A percentile compares a stretch with the other conserved stretches of the same genome.
Evolutionary conservation across 2,329 filamentous ascomycete species (phyloP).

Genomic region (Monilinia fructicola): DNA sequence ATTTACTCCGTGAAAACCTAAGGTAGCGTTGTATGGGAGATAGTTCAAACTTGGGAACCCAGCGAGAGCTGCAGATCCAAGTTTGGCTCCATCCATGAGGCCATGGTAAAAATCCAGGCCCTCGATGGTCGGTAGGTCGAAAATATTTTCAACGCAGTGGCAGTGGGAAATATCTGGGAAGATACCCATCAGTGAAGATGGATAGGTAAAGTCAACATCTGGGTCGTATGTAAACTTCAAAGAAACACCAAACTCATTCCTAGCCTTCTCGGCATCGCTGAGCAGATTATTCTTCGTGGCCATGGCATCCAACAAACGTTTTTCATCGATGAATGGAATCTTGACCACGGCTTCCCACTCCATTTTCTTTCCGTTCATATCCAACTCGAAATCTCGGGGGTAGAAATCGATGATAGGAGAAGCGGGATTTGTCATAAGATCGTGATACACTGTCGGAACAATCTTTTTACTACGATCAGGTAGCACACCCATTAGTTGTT

Average conservation of each 20-base stretch:
- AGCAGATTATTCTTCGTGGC: conserved; percentile 76
- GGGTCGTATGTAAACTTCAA: conserved; percentile 88
- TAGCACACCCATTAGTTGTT: conserved; percentile 97
- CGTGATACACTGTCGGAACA: conserved; percentile 82
- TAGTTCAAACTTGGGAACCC: conserved; percentile 91
- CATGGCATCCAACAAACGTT: conserved; percentile 82
- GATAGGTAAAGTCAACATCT: conserved; percentile 77
- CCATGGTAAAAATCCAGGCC: conserved; percentile 83
- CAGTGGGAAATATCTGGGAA: conserved; percentile 88
- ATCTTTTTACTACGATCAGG: conserved; percentile 97
- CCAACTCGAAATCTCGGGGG: conserved; percentile 90
- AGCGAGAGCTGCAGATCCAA: conserved; percentile 80
- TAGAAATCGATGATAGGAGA: conserved; percentile 99
- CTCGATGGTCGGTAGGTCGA: conserved; percentile 89
- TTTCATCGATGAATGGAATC: conserved; percentile 97
- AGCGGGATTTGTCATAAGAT: conserved; percentile 84
- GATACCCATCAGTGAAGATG: conserved; percentile 81
- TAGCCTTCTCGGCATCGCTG: conserved; percentile 71
- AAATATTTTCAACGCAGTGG: conserved; percentile 92
- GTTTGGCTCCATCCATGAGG: conserved; percentile 77
- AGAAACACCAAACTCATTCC: conserved; percentile 89
- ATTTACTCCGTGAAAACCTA: conserved; percentile 86
- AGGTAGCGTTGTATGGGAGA: conserved; percentile 74
- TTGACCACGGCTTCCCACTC: conserved; percentile 99
- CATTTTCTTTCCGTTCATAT: conserved; percentile 99